phyloP scores from a whole-genome alignment of 257 asterid genomes.

The Osmanthus fragrans region DNA sequence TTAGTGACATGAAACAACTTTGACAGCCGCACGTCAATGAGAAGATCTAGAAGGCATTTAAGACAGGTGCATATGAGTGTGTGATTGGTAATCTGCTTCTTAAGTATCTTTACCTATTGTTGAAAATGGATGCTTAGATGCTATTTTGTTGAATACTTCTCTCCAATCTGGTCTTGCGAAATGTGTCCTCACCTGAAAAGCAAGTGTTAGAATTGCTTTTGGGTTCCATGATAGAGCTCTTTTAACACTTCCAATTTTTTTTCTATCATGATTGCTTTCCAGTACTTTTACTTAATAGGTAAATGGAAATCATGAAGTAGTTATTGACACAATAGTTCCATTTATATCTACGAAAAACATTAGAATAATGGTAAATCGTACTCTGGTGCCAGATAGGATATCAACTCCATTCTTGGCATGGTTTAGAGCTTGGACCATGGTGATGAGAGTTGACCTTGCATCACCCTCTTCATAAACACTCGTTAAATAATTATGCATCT shows the following conservation, averaged over 20 bases:
- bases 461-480: slow-evolving; percentile 95
- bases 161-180: slow-evolving; percentile 60
- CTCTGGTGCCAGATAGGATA: slow-evolving; percentile 91
- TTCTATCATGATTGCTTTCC: not conserved
- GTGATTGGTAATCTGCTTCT: slow-evolving; percentile 8
- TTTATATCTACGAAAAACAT: not conserved
- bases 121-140: slow-evolving; percentile 74
- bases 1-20: slow-evolving; percentile 10
- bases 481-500: slow-evolving; percentile 94
- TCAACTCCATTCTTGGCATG: slow-evolving; percentile 97
- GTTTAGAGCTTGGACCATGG: slow-evolving; percentile 95
- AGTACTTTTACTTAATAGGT: not conserved
- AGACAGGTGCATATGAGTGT: not conserved
- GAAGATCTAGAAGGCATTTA: not conserved
- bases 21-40: not conserved
- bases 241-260: not conserved
- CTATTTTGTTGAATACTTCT: slow-evolving; percentile 79
- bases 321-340: not conserved
- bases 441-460: slow-evolving; percentile 91
- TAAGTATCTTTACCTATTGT: slow-evolving; percentile 61
- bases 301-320: not conserved
- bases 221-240: not conserved
- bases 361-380: slow-evolving; percentile 32
- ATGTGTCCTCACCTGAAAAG: slow-evolving; percentile 68
- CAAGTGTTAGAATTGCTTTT: not conserved